Base-by-base conservation (phyloP, 441 rosid genomes). In the Adansonia grandidieri region DNA sequence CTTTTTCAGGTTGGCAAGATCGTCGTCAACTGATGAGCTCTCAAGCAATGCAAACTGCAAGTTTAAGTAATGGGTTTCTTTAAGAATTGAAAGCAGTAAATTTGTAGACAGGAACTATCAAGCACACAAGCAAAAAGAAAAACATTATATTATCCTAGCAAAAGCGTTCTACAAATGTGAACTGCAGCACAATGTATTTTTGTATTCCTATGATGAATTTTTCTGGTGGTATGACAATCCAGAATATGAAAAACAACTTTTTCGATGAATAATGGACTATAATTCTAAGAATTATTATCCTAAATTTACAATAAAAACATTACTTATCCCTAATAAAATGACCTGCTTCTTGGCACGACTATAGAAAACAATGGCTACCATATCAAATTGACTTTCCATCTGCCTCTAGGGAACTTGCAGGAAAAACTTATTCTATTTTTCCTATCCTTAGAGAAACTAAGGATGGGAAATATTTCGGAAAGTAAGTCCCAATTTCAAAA, bases 21-120 rank as follows among this genome's bases (percentile, higher is more conserved):
- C 97, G 57, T 88, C 91, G 22, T 92, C 95, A 51, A 91, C 95
- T 2, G 93, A 91, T 28, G 92, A 76, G 77, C 89, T 82, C 86
- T 92, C 97, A 37, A 92, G 95, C 56, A 91, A 80, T 14, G 91
- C 90, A 87, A 91, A 92, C 97, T 92, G 85, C 80, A 81, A 50
- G 53, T 67, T 4, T 32, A 22, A 11, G 70, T 44, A 54, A 65
- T 40, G 2, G n/a, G 6, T 24, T 61, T 42, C 4, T 64, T 76
- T 1, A 50, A 76, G 10, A 64, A 65, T 15, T 7, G 71, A 6
- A 54, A 69, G 61, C 5, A 72, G 71, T 64, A 50, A 22, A 15
- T 42, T 62, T 68, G 10, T 32, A 44, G 42, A 72, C 51, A 63
- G 42, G 37, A 45, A 57, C 37, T 9, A 32, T n/a, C n/a, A 9